These are phyloP conservation scores for Scheffersomyces amazonensis DNA, from an alignment of 805 yeast species.

Conservation along the genomic window DNA sequence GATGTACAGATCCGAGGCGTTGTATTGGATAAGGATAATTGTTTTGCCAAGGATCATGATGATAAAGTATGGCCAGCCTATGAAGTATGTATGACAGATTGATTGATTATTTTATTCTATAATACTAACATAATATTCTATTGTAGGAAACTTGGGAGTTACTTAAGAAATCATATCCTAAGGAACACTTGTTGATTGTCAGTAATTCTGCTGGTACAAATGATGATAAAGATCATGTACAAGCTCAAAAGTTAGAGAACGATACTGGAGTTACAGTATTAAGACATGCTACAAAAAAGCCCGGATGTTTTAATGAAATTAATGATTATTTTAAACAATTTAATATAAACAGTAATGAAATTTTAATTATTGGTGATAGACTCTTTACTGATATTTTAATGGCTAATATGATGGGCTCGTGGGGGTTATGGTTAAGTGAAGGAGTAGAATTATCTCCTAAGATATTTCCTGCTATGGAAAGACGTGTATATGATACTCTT, in stretches of 20 bases:
- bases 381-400: conserved; percentile 86
- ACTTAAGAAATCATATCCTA: conserved; percentile 58
- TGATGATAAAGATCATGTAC: conserved; percentile 58
- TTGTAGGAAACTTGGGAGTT: conserved; percentile 45
- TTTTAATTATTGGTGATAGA: conserved; percentile 88
- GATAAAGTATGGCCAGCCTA: conserved; percentile 80
- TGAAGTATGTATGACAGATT: conserved; percentile 19
- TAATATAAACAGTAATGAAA: conserved; percentile 54
- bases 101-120: not conserved
- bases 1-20: conserved; percentile 58
- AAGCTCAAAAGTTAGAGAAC: conserved; percentile 61
- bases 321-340: conserved; percentile 52
- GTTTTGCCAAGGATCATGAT: conserved; percentile 83
- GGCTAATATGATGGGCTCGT: conserved; percentile 92
- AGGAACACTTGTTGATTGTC: conserved; percentile 66
- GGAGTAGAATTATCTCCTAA: conserved; percentile 65
- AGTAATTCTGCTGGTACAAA: conserved; percentile 92
- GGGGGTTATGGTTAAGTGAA: conserved; percentile 76
- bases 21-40: conserved; percentile 92
- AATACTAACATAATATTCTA: conserved; percentile 4
- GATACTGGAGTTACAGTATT: conserved; percentile 68
- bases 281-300: conserved; percentile 73
- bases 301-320: conserved; percentile 75
- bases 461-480: conserved; percentile 51
- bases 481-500: conserved; percentile 29